These are phyloP conservation scores for Dictyostelium firmibasis DNA, from an alignment of 78 protist genomes.

Conservation along the genomic window DNA sequence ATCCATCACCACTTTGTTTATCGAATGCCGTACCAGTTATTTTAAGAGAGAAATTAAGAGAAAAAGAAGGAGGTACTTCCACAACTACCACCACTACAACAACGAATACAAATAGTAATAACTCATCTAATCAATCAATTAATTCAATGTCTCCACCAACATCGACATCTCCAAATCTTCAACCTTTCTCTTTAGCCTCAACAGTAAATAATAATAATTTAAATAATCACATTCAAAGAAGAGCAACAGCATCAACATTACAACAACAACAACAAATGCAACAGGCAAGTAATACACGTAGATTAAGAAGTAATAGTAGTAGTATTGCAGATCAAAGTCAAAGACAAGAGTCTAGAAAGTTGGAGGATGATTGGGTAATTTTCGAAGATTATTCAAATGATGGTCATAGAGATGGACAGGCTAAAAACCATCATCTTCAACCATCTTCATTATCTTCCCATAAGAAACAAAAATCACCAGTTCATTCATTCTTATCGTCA, in stretches of 20 bases:
- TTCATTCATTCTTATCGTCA: constrained; percentile 39
- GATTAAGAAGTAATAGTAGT: constrained; percentile 69
- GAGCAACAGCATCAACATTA: constrained; percentile 46
- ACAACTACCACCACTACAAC: neutral
- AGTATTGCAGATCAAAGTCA: constrained; percentile 57
- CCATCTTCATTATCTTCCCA: neutral
- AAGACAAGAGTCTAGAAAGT: constrained; percentile 29
- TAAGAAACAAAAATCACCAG: constrained; percentile 48
- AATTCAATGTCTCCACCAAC: constrained; percentile 28
- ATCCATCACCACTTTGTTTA: neutral
- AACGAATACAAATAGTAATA: neutral
- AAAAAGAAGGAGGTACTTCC: neutral
- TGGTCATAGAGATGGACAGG: neutral
- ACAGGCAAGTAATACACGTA: neutral
- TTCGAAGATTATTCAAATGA: constrained; percentile 58
- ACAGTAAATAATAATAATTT: neutral
- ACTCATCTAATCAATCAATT: neutral
- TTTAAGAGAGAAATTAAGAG: constrained; percentile 7
- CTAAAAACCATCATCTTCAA: neutral
- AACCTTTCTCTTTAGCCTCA: neutral
- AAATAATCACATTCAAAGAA: constrained; percentile 30
- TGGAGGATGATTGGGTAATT: constrained; percentile 64
- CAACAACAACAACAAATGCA: neutral
- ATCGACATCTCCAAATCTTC: constrained; percentile 30
- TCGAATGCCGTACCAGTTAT: neutral